phyloP scores from a whole-genome alignment of 352 stramenopile genomes.

The Globisporangium camurandrum region DNA sequence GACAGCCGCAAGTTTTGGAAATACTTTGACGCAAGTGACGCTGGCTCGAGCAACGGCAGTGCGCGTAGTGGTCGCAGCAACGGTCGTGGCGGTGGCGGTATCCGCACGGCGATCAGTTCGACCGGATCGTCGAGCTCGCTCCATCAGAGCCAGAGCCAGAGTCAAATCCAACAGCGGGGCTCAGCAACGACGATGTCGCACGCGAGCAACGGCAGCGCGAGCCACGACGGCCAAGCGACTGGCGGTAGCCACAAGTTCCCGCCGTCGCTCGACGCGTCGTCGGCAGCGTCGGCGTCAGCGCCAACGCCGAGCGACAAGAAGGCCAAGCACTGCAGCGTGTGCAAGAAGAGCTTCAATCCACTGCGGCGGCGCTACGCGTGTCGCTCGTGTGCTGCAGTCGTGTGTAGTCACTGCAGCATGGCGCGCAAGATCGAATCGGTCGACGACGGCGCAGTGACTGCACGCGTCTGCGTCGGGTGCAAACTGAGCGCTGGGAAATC shows the following conservation, averaged over 20 bases:
- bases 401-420: constrained; percentile 78
- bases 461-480: constrained; percentile 77
- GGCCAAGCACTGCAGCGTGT: constrained; percentile 65
- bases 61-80: constrained; percentile 8
- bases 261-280: constrained; percentile 9
- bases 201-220: constrained; percentile 8
- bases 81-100: constrained; percentile 3
- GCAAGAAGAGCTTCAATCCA: constrained; percentile 80
- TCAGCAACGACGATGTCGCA: constrained; percentile 9
- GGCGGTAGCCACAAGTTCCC: not conserved
- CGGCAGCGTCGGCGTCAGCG: no score
- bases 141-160: no score
- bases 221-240: not conserved
- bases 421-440: constrained; percentile 41
- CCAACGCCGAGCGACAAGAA: constrained; percentile 38
- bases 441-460: constrained; percentile 42
- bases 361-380: constrained; percentile 72
- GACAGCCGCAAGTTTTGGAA: constrained; percentile 80
- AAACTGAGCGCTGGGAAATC: constrained; percentile 63
- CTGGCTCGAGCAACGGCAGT: constrained; percentile 17
- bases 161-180: not conserved
- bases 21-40: constrained; percentile 55
- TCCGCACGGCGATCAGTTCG: constrained; percentile 23
- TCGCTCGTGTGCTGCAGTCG: constrained; percentile 54
- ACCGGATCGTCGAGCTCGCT: no score